phyloP scores from a whole-genome alignment of 768 basidiomycete species.

The Rubroboletus pulcherrimus region DNA sequence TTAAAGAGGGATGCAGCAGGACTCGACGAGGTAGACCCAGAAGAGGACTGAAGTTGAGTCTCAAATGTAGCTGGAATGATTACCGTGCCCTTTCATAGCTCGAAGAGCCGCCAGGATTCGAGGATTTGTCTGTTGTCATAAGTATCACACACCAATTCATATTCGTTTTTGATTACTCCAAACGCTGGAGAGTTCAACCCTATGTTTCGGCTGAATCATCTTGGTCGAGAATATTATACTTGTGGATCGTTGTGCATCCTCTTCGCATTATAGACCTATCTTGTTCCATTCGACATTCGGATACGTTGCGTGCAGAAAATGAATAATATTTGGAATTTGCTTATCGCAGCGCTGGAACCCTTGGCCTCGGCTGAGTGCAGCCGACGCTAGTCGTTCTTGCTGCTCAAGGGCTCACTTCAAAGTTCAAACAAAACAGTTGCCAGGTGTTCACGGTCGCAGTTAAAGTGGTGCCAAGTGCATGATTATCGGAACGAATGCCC shows the following conservation, averaged over 20 bases:
- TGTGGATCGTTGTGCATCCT: neutral
- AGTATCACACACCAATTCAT: neutral
- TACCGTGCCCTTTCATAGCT: neutral
- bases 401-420: neutral
- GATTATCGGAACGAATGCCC: neutral
- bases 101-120: neutral
- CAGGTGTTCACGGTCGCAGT: neutral
- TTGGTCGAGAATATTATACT: neutral
- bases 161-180: neutral
- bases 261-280: neutral
- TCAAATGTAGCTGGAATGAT: constrained; percentile 1
- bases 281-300: neutral
- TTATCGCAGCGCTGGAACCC: too few relatives aligned
- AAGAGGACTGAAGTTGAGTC: constrained; percentile 8
- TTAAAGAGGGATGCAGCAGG: constrained; percentile 36
- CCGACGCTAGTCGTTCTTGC: neutral
- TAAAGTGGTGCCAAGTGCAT: neutral
- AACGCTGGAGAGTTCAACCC: neutral
- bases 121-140: neutral
- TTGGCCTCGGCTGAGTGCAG: too few relatives aligned
- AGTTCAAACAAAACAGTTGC: neutral
- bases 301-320: too few relatives aligned
- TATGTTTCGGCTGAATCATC: neutral
- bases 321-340: too few relatives aligned
- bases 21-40: constrained; percentile 30